These are phyloP conservation scores for Rhododendron griersonianum DNA, from an alignment of 148 eudicot species.

Conservation along the genomic window DNA sequence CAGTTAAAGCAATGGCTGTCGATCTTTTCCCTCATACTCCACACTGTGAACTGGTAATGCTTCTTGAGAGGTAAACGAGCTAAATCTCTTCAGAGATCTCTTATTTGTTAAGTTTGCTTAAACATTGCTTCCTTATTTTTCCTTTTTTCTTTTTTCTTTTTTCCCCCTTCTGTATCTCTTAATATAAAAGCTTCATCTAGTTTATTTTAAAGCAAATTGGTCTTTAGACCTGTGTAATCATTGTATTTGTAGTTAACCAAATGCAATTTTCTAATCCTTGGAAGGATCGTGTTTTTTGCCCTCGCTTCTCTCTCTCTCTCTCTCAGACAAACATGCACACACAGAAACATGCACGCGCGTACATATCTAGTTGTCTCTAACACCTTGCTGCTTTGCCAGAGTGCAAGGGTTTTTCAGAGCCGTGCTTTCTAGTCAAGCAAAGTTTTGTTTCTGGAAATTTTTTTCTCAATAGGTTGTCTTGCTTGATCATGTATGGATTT, in stretches of 20 bases:
- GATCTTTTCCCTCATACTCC: constrained; percentile 96
- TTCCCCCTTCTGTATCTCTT: not conserved
- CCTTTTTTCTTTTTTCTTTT: not conserved
- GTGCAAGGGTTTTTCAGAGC: not conserved
- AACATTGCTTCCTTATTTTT: not conserved
- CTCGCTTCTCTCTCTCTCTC: not conserved
- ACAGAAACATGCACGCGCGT: not conserved
- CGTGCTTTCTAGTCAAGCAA: not conserved
- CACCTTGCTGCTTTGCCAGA: not conserved
- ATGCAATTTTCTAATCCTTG: not conserved
- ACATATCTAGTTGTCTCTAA: not conserved
- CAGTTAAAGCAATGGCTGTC: constrained; percentile 90
- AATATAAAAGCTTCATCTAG: not conserved
- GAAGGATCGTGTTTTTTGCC: not conserved
- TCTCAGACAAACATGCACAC: not conserved
- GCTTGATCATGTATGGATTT: not conserved
- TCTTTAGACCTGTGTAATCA: not conserved
- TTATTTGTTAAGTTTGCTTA: not conserved
- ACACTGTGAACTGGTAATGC: constrained; percentile 94
- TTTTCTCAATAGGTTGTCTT: not conserved
- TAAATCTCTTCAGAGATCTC: not conserved
- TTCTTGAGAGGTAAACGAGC: constrained; percentile 66
- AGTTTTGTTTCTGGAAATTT: not conserved
- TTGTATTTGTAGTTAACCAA: not conserved
- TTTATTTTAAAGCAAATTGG: not conserved